Conservation (phyloP, 495 filamentous ascomycete genomes). For the Penicillium odoratum region DNA sequence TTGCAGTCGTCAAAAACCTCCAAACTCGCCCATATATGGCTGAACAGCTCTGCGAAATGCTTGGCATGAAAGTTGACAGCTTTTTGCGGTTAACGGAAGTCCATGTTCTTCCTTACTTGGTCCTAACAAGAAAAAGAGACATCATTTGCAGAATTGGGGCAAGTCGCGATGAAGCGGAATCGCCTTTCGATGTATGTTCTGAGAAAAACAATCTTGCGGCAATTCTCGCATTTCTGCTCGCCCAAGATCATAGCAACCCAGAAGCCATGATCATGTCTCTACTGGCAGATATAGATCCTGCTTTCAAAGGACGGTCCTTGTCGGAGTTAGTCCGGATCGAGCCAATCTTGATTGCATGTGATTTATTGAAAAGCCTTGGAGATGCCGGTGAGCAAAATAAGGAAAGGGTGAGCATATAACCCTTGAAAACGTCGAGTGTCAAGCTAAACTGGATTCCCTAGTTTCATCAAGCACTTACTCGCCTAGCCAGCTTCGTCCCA, state of each 20-base stretch:
- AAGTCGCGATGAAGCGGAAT: constrained; percentile 62
- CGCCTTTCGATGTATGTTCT: constrained; percentile 57
- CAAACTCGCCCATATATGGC: constrained; percentile 76
- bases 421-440: not conserved
- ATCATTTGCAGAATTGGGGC: constrained; percentile 78
- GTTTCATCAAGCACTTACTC: constrained; percentile 62
- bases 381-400: constrained; percentile 65
- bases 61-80: constrained; percentile 68
- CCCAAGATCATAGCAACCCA: constrained; percentile 65
- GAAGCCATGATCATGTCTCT: constrained; percentile 68
- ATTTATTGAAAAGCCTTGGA: constrained; percentile 79
- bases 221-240: constrained; percentile 76
- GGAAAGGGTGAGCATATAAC: constrained; percentile 44
- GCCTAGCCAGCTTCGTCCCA: constrained; percentile 65
- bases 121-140: constrained; percentile 72
- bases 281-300: constrained; percentile 62
- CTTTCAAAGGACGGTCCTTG: constrained; percentile 65
- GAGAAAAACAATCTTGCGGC: constrained; percentile 70
- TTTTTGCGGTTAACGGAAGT: constrained; percentile 77
- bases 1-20: constrained; percentile 77
- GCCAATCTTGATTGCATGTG: constrained; percentile 70
- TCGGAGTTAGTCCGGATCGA: constrained; percentile 72
- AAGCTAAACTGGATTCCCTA: constrained; percentile 7
- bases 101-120: constrained; percentile 80
- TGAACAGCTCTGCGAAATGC: constrained; percentile 74